Evolutionary conservation across 306 rosid genomes (phyloP).

Genomic region (Begonia fuchsioides): DNA sequence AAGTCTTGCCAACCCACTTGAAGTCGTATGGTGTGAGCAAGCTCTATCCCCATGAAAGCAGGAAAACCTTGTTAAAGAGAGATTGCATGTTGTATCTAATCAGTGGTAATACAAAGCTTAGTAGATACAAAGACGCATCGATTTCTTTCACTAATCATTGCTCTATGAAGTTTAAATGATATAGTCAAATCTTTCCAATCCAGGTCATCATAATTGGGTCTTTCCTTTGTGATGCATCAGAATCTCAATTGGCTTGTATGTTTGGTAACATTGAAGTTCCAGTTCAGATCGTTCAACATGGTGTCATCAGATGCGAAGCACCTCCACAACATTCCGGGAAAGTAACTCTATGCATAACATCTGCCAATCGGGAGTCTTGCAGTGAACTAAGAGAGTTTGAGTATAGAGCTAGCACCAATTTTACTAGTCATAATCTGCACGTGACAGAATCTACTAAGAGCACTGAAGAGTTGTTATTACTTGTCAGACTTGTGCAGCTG

Average conservation of each 20-base stretch:
- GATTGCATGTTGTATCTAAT: too few species aligned
- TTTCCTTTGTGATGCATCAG: slow-evolving; percentile 31
- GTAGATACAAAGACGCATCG: background rate
- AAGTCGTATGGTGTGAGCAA: too few species aligned
- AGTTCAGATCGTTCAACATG: slow-evolving; percentile 45
- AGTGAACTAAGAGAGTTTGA: slow-evolving; percentile 77
- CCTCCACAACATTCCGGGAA: slow-evolving; percentile 48
- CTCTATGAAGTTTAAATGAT: slow-evolving; percentile 9
- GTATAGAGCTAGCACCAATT: slow-evolving; percentile 29
- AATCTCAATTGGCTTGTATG: slow-evolving; percentile 71
- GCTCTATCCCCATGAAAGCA: too few species aligned
- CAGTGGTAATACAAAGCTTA: too few species aligned
- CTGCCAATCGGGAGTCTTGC: slow-evolving; percentile 64
- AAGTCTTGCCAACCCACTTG: too few species aligned
- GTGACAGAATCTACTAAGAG: slow-evolving; percentile 40
- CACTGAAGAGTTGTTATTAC: slow-evolving; percentile 69
- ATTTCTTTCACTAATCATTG: slow-evolving; percentile 9
- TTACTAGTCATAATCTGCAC: background rate
- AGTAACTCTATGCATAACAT: slow-evolving; percentile 57
- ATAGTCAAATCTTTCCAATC: slow-evolving; percentile 13
- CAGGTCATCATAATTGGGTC: slow-evolving; percentile 55
- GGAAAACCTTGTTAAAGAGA: too few species aligned
- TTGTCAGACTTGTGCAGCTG: slow-evolving; percentile 64
- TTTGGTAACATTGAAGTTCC: slow-evolving; percentile 80
- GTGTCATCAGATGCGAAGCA: slow-evolving; percentile 46